Conservation (phyloP, 2,329 filamentous ascomycete genomes). For the Colletotrichum ledebouriae region DNA sequence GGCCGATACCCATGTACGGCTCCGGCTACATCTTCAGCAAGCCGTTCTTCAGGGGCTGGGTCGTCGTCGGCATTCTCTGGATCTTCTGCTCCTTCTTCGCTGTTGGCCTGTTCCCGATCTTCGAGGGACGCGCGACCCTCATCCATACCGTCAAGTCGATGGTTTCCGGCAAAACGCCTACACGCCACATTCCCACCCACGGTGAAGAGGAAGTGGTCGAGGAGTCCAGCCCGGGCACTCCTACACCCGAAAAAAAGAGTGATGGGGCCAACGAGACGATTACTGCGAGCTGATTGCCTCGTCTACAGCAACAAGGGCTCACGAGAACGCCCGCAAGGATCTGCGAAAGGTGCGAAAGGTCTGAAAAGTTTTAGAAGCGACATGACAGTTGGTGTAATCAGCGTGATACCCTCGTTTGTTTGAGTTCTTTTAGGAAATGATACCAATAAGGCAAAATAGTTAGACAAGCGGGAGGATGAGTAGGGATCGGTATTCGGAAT, state of each 20-base stretch:
- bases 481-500: not conserved
- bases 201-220: slow-evolving; percentile 39
- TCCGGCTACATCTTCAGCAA: slow-evolving; percentile 84
- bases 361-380: not conserved
- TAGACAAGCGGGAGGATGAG: not conserved
- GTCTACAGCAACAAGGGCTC: no score
- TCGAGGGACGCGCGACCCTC: slow-evolving; percentile 80
- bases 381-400: not conserved
- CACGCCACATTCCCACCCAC: slow-evolving; percentile 35
- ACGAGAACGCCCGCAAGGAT: no score
- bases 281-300: not conserved
- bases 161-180: slow-evolving; percentile 56
- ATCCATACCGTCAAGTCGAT: slow-evolving; percentile 72
- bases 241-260: slow-evolving; percentile 36
- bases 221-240: slow-evolving; percentile 31
- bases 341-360: not conserved
- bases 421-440: slow-evolving; percentile 1
- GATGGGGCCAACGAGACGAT: slow-evolving; percentile 25
- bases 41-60: slow-evolving; percentile 86
- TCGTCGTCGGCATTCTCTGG: slow-evolving; percentile 83
- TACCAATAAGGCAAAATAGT: not conserved
- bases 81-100: slow-evolving; percentile 79
- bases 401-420: slow-evolving; percentile 26
- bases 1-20: slow-evolving; percentile 95
- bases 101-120: slow-evolving; percentile 86